These are phyloP conservation scores for Viola pubescens DNA, from an alignment of 441 rosid species.

Conservation along the genomic window DNA sequence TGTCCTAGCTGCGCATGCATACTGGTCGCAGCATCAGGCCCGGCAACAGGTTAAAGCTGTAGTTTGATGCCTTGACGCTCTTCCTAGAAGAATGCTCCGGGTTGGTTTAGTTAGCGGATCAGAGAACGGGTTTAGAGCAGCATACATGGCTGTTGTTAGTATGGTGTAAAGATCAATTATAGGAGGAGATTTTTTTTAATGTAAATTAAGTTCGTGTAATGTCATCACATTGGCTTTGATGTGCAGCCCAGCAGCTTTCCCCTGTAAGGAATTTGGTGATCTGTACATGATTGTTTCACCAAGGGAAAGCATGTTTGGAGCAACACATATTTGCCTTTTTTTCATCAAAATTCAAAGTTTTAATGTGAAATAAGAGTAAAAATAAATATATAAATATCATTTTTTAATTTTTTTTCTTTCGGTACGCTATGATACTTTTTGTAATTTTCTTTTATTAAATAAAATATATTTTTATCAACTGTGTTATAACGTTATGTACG, in stretches of 20 bases:
- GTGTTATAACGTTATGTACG: no score
- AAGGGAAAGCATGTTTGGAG: background rate
- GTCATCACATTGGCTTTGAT: constrained; percentile 5
- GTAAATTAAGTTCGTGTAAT: constrained; percentile 12
- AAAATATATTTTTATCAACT: no score
- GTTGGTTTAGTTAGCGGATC: background rate
- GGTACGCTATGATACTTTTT: background rate
- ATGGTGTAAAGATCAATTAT: constrained; percentile 10
- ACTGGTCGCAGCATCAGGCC: constrained; percentile 49
- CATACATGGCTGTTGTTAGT: constrained; percentile 2
- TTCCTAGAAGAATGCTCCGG: background rate
- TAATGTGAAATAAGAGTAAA: background rate
- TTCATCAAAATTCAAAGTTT: background rate
- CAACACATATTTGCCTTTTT: background rate
- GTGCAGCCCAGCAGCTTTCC: constrained; percentile 4
- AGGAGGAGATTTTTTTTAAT: constrained; percentile 5
- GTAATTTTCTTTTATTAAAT: no score
- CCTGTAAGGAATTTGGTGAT: constrained; percentile 5
- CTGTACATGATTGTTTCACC: background rate
- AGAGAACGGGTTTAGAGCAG: background rate
- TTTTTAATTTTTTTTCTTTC: no score
- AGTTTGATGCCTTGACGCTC: constrained; percentile 9
- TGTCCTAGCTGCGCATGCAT: constrained; percentile 50
- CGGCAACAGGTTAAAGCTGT: constrained; percentile 25
- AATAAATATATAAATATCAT: background rate